These are phyloP conservation scores for Fusarium oxysporum DNA, from an alignment of 2,329 filamentous ascomycete genomes.

Conservation along the genomic window DNA sequence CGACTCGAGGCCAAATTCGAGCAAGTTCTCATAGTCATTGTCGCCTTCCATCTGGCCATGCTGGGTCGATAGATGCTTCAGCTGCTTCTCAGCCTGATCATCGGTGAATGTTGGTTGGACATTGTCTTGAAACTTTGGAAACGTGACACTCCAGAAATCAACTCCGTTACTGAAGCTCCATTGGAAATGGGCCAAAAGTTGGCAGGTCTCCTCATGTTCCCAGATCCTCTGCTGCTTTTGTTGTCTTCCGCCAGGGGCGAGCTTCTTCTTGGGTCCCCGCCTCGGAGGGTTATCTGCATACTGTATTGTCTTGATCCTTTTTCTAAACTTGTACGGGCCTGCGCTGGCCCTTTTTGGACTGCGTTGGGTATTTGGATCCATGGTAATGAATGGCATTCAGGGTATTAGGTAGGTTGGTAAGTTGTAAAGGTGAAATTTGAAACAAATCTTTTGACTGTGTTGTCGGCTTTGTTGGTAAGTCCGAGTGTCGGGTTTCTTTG, in stretches of 20 bases:
- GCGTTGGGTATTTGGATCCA: neutral
- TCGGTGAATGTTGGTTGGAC: neutral
- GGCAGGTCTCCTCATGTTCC: neutral
- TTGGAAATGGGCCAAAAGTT: neutral
- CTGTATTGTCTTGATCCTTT: neutral
- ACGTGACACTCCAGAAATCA: fast-evolving
- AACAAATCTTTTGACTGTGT: too few species aligned
- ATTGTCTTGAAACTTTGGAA: neutral
- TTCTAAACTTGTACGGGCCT: neutral
- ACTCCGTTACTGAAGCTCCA: neutral
- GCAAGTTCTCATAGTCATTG: fast-evolving
- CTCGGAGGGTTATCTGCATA: neutral
- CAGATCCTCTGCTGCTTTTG: fast-evolving
- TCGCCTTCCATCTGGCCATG: neutral
- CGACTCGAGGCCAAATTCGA: neutral
- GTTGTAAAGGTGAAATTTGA: too few species aligned
- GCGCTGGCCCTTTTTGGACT: neutral
- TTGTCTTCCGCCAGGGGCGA: fast-evolving
- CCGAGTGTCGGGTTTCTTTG: too few species aligned
- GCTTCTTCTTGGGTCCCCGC: fast-evolving
- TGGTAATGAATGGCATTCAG: too few species aligned
- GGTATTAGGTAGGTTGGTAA: too few species aligned
- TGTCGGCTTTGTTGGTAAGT: too few species aligned
- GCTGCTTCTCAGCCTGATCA: neutral
- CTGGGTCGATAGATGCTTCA: neutral